Conservation (phyloP, 192 early-diverging fungal genomes). For the Gigaspora rosea region DNA sequence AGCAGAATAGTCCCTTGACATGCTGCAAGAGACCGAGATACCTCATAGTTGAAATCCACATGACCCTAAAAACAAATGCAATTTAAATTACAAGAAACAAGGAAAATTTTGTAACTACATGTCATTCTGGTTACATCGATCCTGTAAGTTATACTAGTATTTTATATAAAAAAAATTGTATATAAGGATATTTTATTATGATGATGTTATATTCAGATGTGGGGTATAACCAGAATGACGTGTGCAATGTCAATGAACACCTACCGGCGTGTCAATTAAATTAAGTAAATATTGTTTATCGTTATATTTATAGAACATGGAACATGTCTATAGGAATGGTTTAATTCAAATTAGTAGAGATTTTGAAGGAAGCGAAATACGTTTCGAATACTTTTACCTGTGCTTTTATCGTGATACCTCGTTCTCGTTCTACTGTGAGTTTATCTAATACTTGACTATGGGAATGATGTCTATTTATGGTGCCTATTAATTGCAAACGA, state of each 20-base stretch:
- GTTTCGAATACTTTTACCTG: constrained; percentile 55
- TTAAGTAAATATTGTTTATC: constrained; percentile 87
- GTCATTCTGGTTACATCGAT: too few relatives aligned
- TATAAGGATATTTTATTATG: too few relatives aligned
- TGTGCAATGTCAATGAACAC: neutral
- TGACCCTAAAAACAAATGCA: constrained; percentile 54
- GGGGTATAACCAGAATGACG: too few relatives aligned
- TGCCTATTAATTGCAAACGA: constrained; percentile 5
- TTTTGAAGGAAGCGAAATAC: neutral
- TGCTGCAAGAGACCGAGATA: constrained; percentile 88
- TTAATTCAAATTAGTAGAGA: too few relatives aligned
- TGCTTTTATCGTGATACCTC: constrained; percentile 98
- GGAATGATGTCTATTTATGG: constrained; percentile 20
- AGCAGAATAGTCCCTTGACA: constrained; percentile 92
- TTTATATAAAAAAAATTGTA: too few relatives aligned
- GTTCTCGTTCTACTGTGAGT: constrained; percentile 91
- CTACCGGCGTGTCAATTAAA: constrained; percentile 92
- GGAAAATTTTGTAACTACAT: neutral
- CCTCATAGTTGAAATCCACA: constrained; percentile 96
- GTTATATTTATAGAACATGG: constrained; percentile 89
- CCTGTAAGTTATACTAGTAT: too few relatives aligned
- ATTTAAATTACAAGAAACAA: neutral
- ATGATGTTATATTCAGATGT: too few relatives aligned
- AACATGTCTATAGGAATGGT: constrained; percentile 61
- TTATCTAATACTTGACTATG: constrained; percentile 89